phyloP scores from a whole-genome alignment of 768 basidiomycete genomes.

The Phylloporus scabripes region DNA sequence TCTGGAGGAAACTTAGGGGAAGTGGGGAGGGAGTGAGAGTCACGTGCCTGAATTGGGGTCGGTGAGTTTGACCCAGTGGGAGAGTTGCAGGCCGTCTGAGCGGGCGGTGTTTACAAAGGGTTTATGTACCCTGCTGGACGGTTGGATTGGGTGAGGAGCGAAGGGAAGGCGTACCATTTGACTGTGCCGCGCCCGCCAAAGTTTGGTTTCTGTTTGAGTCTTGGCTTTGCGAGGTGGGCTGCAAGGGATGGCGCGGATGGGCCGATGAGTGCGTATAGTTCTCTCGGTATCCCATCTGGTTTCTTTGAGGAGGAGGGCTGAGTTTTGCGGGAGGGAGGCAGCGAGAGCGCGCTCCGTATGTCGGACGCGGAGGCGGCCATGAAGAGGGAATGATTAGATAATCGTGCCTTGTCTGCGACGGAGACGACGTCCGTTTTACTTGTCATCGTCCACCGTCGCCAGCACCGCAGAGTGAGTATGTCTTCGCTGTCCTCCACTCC shows the following conservation, averaged over 20 bases:
- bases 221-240: conserved; percentile 72
- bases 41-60: conserved; percentile 52
- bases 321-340: conserved; percentile 43
- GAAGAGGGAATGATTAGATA: neutral
- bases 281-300: conserved; percentile 88
- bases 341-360: conserved; percentile 75
- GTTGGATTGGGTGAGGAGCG: neutral
- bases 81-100: conserved; percentile 58
- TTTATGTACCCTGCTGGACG: conserved; percentile 61
- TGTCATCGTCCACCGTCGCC: neutral
- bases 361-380: conserved; percentile 77
- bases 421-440: neutral
- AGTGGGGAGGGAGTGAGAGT: neutral
- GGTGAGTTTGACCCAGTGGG: conserved; percentile 77
- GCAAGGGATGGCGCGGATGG: conserved; percentile 83
- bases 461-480: too few relatives aligned
- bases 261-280: conserved; percentile 94
- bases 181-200: conserved; percentile 55
- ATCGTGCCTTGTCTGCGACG: neutral
- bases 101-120: conserved; percentile 71
- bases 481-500: neutral
- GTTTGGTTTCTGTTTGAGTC: conserved; percentile 82
- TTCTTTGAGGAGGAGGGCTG: conserved; percentile 43
- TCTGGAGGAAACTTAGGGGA: conserved; percentile 36
- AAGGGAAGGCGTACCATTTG: conserved; percentile 55